Conservation (phyloP, 176 grass and related monocot species). For the Avena atlantica region DNA sequence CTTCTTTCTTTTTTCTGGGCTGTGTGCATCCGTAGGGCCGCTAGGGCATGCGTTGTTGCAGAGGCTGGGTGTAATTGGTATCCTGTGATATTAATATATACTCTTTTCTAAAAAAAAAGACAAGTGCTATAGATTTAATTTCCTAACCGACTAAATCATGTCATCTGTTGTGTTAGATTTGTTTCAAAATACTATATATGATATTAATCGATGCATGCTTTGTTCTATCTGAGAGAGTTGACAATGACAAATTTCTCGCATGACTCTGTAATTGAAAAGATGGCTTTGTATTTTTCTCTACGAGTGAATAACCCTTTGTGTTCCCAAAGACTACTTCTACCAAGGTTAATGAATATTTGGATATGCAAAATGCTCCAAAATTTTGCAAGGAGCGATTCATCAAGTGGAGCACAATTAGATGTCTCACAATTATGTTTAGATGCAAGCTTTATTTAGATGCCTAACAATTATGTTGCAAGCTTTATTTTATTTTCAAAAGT, state of each 20-base stretch:
- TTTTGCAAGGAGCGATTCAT: not conserved
- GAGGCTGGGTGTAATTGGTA: no score
- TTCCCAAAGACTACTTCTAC: not conserved
- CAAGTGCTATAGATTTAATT: conserved; percentile 37
- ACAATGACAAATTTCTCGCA: not conserved
- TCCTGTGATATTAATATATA: no score
- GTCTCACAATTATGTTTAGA: no score
- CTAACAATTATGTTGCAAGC: no score
- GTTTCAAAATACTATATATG: conserved; percentile 29
- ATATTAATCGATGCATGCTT: not conserved
- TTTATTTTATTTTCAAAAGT: no score
- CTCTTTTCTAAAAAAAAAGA: no score
- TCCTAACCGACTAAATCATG: conserved; percentile 7
- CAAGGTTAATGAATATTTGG: no score
- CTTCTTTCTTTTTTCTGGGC: no score
- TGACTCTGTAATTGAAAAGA: not conserved
- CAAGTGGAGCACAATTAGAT: not conserved
- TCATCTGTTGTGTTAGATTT: conserved; percentile 26
- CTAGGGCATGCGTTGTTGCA: no score
- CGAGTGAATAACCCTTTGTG: conserved; percentile 11
- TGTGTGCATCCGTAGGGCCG: no score
- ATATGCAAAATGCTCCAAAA: no score
- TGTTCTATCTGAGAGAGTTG: conserved; percentile 14
- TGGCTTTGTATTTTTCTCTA: not conserved
- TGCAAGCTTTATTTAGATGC: not conserved